Base-by-base conservation (phyloP, 306 rosid genomes). In the Quercus suber region DNA sequence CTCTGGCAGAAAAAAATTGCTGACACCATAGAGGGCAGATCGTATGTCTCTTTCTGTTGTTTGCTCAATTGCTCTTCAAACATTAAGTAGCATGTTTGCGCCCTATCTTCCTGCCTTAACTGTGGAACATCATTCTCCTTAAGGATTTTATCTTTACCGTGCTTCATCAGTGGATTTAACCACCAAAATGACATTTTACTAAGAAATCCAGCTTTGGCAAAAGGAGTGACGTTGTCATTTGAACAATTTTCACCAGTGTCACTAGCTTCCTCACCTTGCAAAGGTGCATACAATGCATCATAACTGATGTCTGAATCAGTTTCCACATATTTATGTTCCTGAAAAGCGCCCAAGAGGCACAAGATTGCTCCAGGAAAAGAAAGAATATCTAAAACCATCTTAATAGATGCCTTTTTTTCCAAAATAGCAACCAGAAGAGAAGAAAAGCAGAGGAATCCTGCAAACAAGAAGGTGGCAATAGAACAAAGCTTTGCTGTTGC, bases 1-100 rank as follows among this genome's bases (percentile, higher is more conserved):
- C 82, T 25, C 18, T 93, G 90, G 84, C 98, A 93, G 21, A 14
- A 76, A 72, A 91, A 11, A 20, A 93, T 87, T 60, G 78, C 79
- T 87, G 74, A 78, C 23, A 90, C 64, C 58, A 90, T 1, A 0
- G 90, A 86, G 49, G 88, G 86, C 1, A 85, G 28, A 73, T 82
- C 25, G 55, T 43, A 70, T 71, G 76, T 74, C 14, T 84, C 86
- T 2, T 57, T 81, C 6, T 76, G 71, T 45, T 82, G 88, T 58
- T 58, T 84, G 30, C 74, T 88, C 75, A 85, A 49, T 19, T 80
- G 60, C 52, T 87, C 89, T 57, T 79, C 1, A 73, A 82, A 93
- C 53, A 28, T 31, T 45, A 31, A 30, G 76, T 91, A 91, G 31
- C 90, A 89, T 35, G 72, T 18, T 67, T 8, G 72, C 0, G 98